Evolutionary conservation across 352 stramenopile species (phyloP), one percentile per base, ranked within the genome.

Genomic region (Phytopythium mirpurense): DNA sequence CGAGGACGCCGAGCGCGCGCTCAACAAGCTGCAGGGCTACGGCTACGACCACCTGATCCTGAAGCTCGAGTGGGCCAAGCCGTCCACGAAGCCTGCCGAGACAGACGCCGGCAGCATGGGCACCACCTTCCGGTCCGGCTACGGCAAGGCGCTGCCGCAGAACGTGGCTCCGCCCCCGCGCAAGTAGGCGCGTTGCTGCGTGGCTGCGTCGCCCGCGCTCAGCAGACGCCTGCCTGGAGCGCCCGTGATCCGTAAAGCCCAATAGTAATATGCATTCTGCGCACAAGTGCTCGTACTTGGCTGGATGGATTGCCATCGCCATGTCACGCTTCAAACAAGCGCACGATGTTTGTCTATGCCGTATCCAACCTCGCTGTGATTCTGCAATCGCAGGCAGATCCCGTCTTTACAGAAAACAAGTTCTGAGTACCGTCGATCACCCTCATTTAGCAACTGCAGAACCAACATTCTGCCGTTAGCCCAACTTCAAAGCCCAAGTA

Each of bases 31-130:
- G 46, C 83, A 95, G 67, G 97, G 97, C 47, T 98, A 97, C 78
- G 97, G 97, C 48, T 99, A 99, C 70, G 96, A 99, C 75, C 97
- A 99, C 79, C 86, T 99, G 70, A 99, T 99, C 76, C 83, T 99
- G 55, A 99, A 99, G 85, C 83, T 99, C 54, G 97, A 99, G 80
- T 99, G 96, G 96, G 97, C 97, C 54, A 97, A 98, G 85, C 97
- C 97, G 8, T 93, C 85, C 56, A 96, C 77, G 84, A 96, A 90
- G 76, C 77, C 74, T 27, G 73, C 73, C 24, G 78, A 78, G 52
- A 62, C 65, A 56, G 76, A 95, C 51, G 74, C 78, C 42, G 83
- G 85, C 60, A 86, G 74, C 60, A 87, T 89, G 72, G 75, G 79
- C 60, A 95, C 85, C 36, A 93, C 81, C 46, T 95, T 93, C 78